These are phyloP conservation scores for Fulvia fulva DNA, from an alignment of 2,329 filamentous ascomycete species.

Conservation along the genomic window DNA sequence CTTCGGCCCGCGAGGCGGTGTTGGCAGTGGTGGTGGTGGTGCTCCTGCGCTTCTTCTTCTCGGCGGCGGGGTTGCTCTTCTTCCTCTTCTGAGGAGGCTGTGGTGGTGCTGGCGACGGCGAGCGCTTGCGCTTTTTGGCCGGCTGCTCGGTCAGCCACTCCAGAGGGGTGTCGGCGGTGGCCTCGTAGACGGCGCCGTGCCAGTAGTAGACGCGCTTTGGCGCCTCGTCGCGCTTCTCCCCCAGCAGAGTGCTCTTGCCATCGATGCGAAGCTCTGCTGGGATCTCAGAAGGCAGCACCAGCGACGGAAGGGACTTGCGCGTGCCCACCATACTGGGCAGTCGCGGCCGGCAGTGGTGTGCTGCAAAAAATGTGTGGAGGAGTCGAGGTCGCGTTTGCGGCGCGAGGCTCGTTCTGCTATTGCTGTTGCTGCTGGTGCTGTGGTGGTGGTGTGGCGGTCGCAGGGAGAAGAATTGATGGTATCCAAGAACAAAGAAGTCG, in stretches of 20 bases:
- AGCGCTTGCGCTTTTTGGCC: slow-evolving; percentile 5
- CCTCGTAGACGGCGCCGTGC: slow-evolving; percentile 17
- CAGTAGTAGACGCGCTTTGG: slow-evolving; percentile 11
- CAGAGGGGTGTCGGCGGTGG: slow-evolving; percentile 18
- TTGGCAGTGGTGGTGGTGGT: slow-evolving; percentile 6
- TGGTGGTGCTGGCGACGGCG: neutral
- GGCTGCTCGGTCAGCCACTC: slow-evolving; percentile 21
- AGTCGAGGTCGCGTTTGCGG: neutral
- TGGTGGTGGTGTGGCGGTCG: neutral
- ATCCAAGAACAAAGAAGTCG: neutral
- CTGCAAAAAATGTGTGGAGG: neutral
- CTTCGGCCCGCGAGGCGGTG: neutral
- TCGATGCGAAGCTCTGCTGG: slow-evolving; percentile 15
- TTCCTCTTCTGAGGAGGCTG: neutral
- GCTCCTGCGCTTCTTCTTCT: neutral
- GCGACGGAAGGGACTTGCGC: slow-evolving; percentile 1
- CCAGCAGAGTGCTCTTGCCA: slow-evolving; percentile 12
- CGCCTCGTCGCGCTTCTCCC: slow-evolving; percentile 6
- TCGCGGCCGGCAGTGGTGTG: neutral
- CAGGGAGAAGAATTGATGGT: neutral
- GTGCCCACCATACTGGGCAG: slow-evolving; percentile 4
- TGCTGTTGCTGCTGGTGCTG: neutral
- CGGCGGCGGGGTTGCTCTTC: slow-evolving; percentile 2
- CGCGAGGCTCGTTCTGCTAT: neutral
- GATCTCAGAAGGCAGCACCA: slow-evolving; percentile 1